These are phyloP conservation scores for Candida schatavii DNA, from an alignment of 805 yeast species.

Conservation along the genomic window DNA sequence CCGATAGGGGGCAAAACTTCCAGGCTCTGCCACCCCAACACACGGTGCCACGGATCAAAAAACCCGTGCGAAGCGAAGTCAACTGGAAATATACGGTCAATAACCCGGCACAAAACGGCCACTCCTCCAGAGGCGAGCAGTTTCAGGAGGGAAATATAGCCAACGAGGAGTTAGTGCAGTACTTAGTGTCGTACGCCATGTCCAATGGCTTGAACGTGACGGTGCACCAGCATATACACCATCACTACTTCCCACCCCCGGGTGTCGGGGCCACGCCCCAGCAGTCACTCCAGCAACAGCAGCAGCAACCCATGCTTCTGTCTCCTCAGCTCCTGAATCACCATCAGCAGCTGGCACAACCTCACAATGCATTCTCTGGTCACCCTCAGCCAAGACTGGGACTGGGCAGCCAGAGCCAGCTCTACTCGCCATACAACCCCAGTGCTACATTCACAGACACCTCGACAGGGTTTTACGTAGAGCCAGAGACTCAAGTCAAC, in stretches of 20 bases:
- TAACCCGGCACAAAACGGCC: slow-evolving; percentile 6
- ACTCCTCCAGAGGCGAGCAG: slow-evolving; percentile 33
- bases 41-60: neutral
- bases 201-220: slow-evolving; percentile 57
- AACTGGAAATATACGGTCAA: slow-evolving; percentile 59
- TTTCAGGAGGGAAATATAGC: slow-evolving; percentile 46
- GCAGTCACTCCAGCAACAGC: too few relatives aligned
- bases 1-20: neutral
- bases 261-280: slow-evolving; percentile 1
- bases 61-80: slow-evolving; percentile 18
- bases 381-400: neutral
- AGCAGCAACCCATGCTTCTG: neutral
- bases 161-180: slow-evolving; percentile 52
- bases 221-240: slow-evolving; percentile 83
- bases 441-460: slow-evolving; percentile 5
- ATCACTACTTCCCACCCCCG: slow-evolving; percentile 63
- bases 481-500: slow-evolving; percentile 53
- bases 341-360: neutral
- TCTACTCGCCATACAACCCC: slow-evolving; percentile 2
- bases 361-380: slow-evolving; percentile 8
- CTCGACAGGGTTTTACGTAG: slow-evolving; percentile 24
- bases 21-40: too few relatives aligned
- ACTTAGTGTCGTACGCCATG: slow-evolving; percentile 59
- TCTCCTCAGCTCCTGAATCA: slow-evolving; percentile 1
- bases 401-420: neutral